Base-by-base conservation (phyloP, 2,329 filamentous ascomycete genomes). In the Coniochaeta sp. region DNA sequence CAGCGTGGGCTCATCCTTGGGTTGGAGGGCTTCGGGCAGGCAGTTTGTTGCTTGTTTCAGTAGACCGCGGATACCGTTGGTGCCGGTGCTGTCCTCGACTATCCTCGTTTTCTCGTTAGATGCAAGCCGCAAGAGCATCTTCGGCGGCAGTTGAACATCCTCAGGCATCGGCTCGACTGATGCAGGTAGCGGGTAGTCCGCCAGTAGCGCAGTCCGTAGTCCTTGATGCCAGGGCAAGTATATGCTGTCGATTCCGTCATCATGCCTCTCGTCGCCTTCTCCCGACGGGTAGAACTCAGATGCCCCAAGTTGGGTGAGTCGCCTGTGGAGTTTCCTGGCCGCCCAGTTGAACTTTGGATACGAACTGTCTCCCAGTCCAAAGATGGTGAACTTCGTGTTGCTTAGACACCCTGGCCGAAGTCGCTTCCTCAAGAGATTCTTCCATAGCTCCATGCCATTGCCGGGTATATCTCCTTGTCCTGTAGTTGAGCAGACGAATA, bases 291-390 rank as follows among this genome's bases (percentile, higher is more conserved):
- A 87, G 56, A 94, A 81, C 47, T 89, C 81, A 38, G 76, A 76
- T 3, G 89, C 94, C 1, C 92, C 92, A 1, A 99, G 79, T 65
- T 96, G 91, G 32, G 85, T 67, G 30, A 99, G 74, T 14, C 94
- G 83, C 60, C 91, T 92, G 61, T 91, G 83, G 45, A 99, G 75
- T 69, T 96, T 95, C 48, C 91, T 82, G 45, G 88, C 87, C 16
- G 92, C 91, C 82, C 89, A 96, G 71, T 99, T 99, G 69, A 90
- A 94, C 85, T 95, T 92, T 52, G 87, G 79, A 75, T 99, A 99
- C 1, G 91, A 95, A 63, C 88, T 96, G 68, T 99, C 94, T 1
- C 94, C 94, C 1, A 97, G 77, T 1, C 94, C 94, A 73, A 97
- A 96, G 0, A 86, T 87, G 3, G 89, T 86, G 68, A 95, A 97